These are phyloP conservation scores for Cavenderia fasciculata DNA, from an alignment of 78 protist genomes.

Conservation along the genomic window DNA sequence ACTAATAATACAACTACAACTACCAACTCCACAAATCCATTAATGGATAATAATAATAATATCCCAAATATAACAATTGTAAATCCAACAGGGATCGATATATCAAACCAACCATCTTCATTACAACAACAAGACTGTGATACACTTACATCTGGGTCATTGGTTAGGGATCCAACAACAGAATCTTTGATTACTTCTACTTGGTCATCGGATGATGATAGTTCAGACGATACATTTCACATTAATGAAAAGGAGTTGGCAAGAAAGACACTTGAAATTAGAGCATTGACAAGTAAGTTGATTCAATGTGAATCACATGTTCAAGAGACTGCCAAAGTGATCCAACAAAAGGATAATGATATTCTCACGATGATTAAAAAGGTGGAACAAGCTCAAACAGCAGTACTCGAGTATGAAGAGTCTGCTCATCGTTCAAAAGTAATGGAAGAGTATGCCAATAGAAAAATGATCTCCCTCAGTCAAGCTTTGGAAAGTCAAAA, in stretches of 20 bases:
- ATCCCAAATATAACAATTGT: too few species aligned
- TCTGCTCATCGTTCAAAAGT: slow-evolving; percentile 18
- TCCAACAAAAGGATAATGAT: neutral
- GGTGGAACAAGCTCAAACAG: slow-evolving; percentile 15
- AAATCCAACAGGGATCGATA: too few species aligned
- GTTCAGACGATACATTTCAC: slow-evolving; percentile 12
- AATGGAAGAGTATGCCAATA: slow-evolving; percentile 3
- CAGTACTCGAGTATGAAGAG: slow-evolving; percentile 37
- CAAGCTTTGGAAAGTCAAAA: neutral
- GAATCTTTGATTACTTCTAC: too few species aligned
- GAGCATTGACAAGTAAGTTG: neutral
- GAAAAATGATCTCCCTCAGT: neutral
- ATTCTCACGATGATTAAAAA: neutral
- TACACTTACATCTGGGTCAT: too few species aligned
- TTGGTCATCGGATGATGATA: slow-evolving; percentile 8
- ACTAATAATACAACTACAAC: neutral
- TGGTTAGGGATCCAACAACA: too few species aligned
- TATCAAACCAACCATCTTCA: neutral
- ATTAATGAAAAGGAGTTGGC: neutral
- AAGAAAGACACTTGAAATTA: neutral
- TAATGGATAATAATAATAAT: too few species aligned
- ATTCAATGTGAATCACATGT: neutral
- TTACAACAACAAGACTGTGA: too few species aligned
- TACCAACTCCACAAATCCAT: too few species aligned
- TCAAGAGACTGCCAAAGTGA: neutral